Evolutionary conservation across 495 filamentous ascomycete species (phyloP), one percentile per base, ranked within the genome.

Genomic region (Neurospora sp.): DNA sequence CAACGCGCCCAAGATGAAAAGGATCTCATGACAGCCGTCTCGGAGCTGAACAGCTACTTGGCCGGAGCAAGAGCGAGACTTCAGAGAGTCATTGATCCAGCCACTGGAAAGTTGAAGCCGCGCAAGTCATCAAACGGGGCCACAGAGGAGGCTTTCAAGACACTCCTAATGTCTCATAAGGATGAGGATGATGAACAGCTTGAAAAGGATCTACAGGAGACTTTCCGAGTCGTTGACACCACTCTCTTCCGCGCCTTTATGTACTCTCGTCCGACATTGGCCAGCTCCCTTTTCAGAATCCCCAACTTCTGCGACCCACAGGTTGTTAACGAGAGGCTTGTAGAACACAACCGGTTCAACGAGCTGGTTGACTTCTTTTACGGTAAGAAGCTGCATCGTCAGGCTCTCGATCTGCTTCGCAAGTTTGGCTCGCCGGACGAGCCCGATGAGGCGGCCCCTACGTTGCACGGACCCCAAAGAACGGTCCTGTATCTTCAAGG

Each of bases 311-410:
- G 96, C 77, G 95, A 98, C 75, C 95, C 96, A 0, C 92, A 92
- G 38, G 96, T 99, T 1, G 94, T 99, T 37, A 95, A 96, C 79
- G 92, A 98, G 81, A 90, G 92, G 74, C 86, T 99, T 10, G 90
- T 96, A 73, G 94, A 97, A 79, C 92, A 90, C 70, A 91, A 92
- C 54, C 92, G 94, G 69, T 97, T 97, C 80, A 93, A 91, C 72
- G 96, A 98, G 79, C 84, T 99, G 0, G 95, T 99, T 39, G 94
- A 99, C 77, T 99, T 99, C 80, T 90, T 97, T 74, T 93, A 96
- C 76, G 95, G 96, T 71, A 98, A 98, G 84, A 94, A 91, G 79
- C 87, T 98, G 14, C 96, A 99, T 80, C 89, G 91, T 20, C 90
- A 95, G 74, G 96, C 96, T 0, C 84, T 99, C 35, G 92, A 94